Evolutionary conservation across 768 basidiomycete species (phyloP).

Genomic region (Xerocomellus amylosporus): DNA sequence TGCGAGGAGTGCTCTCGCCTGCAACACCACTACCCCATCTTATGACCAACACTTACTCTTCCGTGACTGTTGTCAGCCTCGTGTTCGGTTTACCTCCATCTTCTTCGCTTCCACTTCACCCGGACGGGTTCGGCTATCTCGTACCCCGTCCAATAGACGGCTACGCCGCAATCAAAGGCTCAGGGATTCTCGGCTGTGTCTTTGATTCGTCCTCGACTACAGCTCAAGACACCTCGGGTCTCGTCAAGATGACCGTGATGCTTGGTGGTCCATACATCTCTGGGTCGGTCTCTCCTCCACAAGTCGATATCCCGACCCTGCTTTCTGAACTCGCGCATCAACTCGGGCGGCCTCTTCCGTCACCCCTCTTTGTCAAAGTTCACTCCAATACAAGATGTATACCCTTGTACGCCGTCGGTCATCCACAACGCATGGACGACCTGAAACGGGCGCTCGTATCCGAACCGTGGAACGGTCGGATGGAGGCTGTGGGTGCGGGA

Average conservation of each 20-base stretch:
- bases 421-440: conserved; percentile 64
- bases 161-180: conserved; percentile 44
- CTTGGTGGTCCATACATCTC: conserved; percentile 70
- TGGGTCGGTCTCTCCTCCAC: conserved; percentile 11
- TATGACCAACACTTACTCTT: conserved; percentile 64
- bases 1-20: conserved; percentile 44
- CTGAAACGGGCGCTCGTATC: conserved; percentile 43
- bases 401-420: conserved; percentile 73
- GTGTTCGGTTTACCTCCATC: conserved; percentile 59
- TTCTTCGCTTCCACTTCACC: conserved; percentile 52
- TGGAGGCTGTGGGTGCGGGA: conserved; percentile 80
- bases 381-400: conserved; percentile 68
- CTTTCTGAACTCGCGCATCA: conserved; percentile 42
- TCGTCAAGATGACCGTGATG: conserved; percentile 89
- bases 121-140: conserved; percentile 91
- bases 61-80: conserved; percentile 86
- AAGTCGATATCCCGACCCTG: conserved; percentile 24
- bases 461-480: conserved; percentile 42
- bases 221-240: conserved; percentile 47
- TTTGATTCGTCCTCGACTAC: conserved; percentile 84
- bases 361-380: conserved; percentile 52
- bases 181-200: conserved; percentile 76
- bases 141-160: conserved; percentile 70
- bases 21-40: conserved; percentile 57
- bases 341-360: conserved; percentile 46